Evolutionary conservation across 208 protist genomes (phyloP), one percentile per base, ranked within the genome.

Genomic region (Leishmania turanica): DNA sequence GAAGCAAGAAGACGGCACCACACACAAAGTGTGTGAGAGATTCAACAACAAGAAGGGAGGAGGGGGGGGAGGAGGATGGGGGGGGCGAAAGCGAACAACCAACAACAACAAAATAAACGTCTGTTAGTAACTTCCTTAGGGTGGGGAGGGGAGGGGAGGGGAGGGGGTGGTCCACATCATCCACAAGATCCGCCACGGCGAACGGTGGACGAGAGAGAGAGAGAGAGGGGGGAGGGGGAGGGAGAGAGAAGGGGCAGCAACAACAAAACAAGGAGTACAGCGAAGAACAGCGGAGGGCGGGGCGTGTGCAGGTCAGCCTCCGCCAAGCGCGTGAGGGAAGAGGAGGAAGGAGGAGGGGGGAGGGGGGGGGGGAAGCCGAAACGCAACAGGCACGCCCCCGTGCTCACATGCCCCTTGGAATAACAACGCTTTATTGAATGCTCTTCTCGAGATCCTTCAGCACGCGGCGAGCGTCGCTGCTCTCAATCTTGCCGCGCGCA

Each of bases 391-490:
- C 72, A 76, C 53, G 45, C 53, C n/a, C n/a, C n/a, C n/a, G n/a
- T 65, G 64, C 13, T 69, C 40, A 37, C 34, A 69, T 69, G 11
- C 42, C 9, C 47, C 21, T 19, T 37, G 19, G 24, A 2, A 27
- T 11, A 45, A 37, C 60, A 17, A 3, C 81, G 21, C 45, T 27
- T 79, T 89, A 96, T 82, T 93, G 88, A 72, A 97, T 90, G 49
- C 82, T 84, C 81, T 96, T 96, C 77, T 96, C 91, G 77, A 97
- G 79, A 56, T 90, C 83, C 80, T 86, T 88, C 49, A 95, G 70
- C 65, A 86, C 85, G 51, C 83, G 81, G 81, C 87, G 79, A n/a
- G 74, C 83, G 17, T 87, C 81, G 34, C n/a, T 68, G 74, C 80
- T 87, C 54, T 82, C 81, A 49, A 90, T 77, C 69, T 83, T 77